These are phyloP conservation scores for Diaporthe ampelina DNA, from an alignment of 2,329 filamentous ascomycete species.

Conservation along the genomic window DNA sequence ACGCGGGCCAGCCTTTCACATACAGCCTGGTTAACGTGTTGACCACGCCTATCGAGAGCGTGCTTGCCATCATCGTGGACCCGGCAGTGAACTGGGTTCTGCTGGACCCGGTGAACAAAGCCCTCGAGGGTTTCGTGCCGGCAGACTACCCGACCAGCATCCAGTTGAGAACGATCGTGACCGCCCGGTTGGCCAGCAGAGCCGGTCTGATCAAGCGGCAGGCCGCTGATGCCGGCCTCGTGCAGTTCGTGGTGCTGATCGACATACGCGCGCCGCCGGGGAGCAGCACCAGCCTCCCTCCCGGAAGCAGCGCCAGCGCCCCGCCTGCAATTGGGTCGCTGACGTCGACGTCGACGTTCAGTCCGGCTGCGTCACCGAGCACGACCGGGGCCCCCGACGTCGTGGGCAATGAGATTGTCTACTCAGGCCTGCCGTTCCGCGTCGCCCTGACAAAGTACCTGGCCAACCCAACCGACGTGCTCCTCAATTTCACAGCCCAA, in stretches of 20 bases:
- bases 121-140: not conserved
- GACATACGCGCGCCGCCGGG: not conserved
- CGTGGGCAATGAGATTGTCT: not conserved
- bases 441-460: not conserved
- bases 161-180: not conserved
- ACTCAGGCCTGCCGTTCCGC: not conserved
- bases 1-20: not conserved
- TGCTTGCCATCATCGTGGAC: not conserved
- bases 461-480: not conserved
- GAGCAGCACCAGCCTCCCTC: not conserved
- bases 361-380: not conserved
- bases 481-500: not conserved
- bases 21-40: not conserved
- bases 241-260: not conserved
- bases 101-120: not conserved
- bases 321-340: too few species aligned
- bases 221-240: not conserved
- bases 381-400: not conserved
- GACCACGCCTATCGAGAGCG: not conserved
- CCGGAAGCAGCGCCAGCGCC: too few species aligned
- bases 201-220: not conserved
- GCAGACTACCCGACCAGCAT: not conserved
- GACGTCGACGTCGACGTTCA: not conserved
- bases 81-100: not conserved
- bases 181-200: not conserved